Percentiles rank a stretch among this genome's conserved stretches.
Conservation (phyloP, 176 grass and related monocot species). For the Carex scoparia region DNA sequence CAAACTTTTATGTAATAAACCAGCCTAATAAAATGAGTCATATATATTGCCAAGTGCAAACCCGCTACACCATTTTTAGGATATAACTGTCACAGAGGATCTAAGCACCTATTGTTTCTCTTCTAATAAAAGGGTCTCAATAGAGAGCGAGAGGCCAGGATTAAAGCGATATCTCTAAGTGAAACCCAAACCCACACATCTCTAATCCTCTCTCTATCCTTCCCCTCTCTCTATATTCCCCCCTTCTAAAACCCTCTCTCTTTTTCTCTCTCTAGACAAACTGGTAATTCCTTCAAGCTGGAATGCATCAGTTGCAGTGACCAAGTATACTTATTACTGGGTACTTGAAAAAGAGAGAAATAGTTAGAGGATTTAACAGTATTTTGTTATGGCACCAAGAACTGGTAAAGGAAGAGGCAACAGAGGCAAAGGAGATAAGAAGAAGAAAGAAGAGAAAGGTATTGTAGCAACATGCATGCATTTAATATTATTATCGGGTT, state of each 20-base stretch:
- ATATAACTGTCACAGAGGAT: neutral
- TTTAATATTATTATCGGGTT: neutral
- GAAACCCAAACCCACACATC: slow-evolving; percentile 29
- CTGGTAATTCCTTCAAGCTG: neutral
- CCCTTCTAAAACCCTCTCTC: slow-evolving; percentile 13
- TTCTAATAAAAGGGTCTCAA: neutral
- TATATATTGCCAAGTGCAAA: neutral
- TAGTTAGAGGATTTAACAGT: neutral
- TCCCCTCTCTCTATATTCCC: neutral
- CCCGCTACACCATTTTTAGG: neutral
- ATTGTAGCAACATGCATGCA: neutral
- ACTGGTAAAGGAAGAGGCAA: slow-evolving; percentile 67
- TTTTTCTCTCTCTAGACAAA: neutral
- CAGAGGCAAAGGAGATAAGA: slow-evolving; percentile 69
- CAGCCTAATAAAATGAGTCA: no score
- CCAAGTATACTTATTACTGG: no score
- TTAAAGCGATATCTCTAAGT: slow-evolving; percentile 32
- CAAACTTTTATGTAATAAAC: no score
- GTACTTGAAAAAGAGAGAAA: neutral
- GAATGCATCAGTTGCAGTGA: neutral
- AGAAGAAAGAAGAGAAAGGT: slow-evolving; percentile 99
- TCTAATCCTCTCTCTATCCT: slow-evolving; percentile 60
- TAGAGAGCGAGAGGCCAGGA: slow-evolving; percentile 50
- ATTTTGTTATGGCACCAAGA: slow-evolving; percentile 76
- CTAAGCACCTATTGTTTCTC: no score